Evolutionary conservation across 306 rosid genomes (phyloP), one percentile per base, ranked within the genome.

Genomic region (Lupinus albus): DNA sequence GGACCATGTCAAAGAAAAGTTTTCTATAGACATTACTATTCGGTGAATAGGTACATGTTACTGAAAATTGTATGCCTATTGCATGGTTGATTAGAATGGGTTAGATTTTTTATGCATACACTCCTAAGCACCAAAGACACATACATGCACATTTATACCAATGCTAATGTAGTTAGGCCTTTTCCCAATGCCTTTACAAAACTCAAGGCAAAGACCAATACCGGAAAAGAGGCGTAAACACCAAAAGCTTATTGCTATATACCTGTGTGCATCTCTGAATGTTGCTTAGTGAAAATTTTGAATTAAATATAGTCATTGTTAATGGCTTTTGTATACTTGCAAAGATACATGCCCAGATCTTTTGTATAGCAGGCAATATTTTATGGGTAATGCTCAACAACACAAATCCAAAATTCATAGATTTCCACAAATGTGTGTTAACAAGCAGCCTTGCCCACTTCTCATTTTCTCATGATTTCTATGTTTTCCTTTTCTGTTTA

Each of bases 301-400:
- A 66, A 35, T 51, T 21, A 67, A 67, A 36, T 35, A 50, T 10
- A 7, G 38, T 25, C 20, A 11, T 51, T 49, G 11, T 51, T 14
- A 10, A 66, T 64, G 35, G 11, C 18, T 49, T 67, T 36, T 38
- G 30, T 25, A 11, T 50, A 20, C 50, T 67, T 67, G 7, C 33
- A 51, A 16, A 50, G 11, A 51, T 50, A 2, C 49, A 18, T 54
- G 41, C 39, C 25, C 12, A 18, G 50, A 20, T 54, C 42, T 39
- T 13, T 48, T 17, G 36, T 48, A 8, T 15, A 6, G n/a, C 14
- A n/a, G 44, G 30, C 17, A 41, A 17, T 18, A 17, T 21, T n/a
- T 17, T 41, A 38, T 25, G 30, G 30, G 30, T 25, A 25, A 2
- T 25, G 30, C 0, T 25, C 30, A 25, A 25, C 30, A 25, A 4